Conservation (phyloP, 2,329 filamentous ascomycete species). For the Fusarium protoensiforme region DNA sequence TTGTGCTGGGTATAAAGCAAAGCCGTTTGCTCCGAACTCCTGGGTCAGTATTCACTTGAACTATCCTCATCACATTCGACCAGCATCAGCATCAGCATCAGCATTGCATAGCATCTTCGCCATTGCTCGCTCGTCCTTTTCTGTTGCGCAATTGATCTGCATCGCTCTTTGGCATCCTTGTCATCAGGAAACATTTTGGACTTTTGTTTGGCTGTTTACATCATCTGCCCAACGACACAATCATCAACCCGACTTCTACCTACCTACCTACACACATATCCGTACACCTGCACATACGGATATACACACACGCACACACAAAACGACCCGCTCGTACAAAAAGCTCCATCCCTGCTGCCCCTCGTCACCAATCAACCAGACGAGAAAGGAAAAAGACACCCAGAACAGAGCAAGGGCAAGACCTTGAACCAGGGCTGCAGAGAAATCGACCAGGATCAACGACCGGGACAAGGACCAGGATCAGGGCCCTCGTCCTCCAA, state of each 20-base stretch:
- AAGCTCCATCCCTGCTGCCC: conserved; percentile 25
- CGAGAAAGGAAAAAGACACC: conserved; percentile 30
- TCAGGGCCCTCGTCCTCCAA: conserved; percentile 10
- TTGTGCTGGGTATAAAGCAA: conserved; percentile 39
- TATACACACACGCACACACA: neutral
- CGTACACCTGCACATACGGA: conserved; percentile 3
- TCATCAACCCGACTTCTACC: neutral
- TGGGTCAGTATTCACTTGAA: conserved; percentile 28
- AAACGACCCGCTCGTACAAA: neutral
- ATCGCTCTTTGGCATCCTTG: conserved; percentile 5
- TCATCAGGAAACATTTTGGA: neutral
- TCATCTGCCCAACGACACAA: conserved; percentile 23
- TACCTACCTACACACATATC: neutral
- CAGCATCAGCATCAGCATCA: conserved; percentile 7
- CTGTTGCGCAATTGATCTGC: conserved; percentile 7
- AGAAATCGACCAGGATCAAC: conserved; percentile 17
- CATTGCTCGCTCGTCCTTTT: neutral
- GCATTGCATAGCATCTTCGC: conserved; percentile 4
- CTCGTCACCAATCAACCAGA: conserved; percentile 30
- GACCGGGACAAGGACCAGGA: conserved; percentile 20
- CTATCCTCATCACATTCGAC: conserved; percentile 12
- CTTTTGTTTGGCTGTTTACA: conserved; percentile 5
- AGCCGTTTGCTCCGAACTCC: conserved; percentile 41
- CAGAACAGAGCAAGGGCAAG: conserved; percentile 31
- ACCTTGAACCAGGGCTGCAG: conserved; percentile 3